Evolutionary conservation across 1,139 yeast species (phyloP), one percentile per base, ranked within the genome.

Genomic region (Waltiozyma sp.): DNA sequence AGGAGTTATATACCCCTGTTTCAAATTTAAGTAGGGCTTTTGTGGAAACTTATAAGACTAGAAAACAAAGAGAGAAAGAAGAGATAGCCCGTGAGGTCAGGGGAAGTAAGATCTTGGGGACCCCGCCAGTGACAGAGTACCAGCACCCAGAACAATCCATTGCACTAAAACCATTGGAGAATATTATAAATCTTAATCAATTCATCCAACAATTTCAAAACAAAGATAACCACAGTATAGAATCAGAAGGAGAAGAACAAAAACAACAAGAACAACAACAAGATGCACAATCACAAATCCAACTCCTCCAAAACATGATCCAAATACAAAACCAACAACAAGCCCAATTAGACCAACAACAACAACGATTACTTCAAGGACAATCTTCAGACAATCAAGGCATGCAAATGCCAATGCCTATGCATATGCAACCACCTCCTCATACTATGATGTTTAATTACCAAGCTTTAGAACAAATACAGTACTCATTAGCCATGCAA

Each of bases 1-100:
- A 37, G 2, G 34, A 40, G 4, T 14, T 49, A 10, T 52, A 51
- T 40, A 47, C 50, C 2, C 48, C 51, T 1, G 39, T 43, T 10
- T 40, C 43, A 4, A 34, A 21, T 3, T 24, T 52, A 19, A 48
- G 47, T 19, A 44, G 39, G 23, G 54, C 55, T 2, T 45, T 45
- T 19, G 46, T 50, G 33, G 54, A 50, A 6, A 43, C 31, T 15
- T 52, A 51, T 39, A 47, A 42, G 41, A 41, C 55, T 5, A 46
- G 56, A 42, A 48, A 46, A 18, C 51, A 50, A 15, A 41, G 56
- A 18, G 46, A 45, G 19, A 5, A 13, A 5, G 35, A n/a, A 24
- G 28, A 34, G n/a, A 14, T 10, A 6, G 9, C 3, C 5, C 37
- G 19, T 35, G 34, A 14, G 14, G 4, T 10, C 8, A 35, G 37